phyloP scores from a whole-genome alignment of 306 rosid genomes.

The Astragalus glycyphyllos region DNA sequence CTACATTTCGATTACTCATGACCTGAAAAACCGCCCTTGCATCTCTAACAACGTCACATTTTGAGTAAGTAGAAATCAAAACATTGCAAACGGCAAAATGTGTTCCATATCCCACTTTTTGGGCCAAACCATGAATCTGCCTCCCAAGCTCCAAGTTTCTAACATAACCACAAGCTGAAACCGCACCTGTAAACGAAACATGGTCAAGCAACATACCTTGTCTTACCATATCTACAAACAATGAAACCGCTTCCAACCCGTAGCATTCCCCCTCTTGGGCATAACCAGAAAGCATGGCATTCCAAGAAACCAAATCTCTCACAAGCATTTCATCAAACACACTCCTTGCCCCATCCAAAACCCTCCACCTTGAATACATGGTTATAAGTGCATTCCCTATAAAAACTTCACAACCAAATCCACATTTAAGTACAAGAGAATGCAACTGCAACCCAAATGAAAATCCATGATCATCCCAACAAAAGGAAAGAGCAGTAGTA shows the following conservation, averaged over 20 bases:
- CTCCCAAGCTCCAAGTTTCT: conserved; percentile 65
- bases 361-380: conserved; percentile 72
- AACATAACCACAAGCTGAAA: conserved; percentile 82
- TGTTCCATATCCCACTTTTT: conserved; percentile 64
- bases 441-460: conserved; percentile 76
- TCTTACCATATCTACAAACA: conserved; percentile 71
- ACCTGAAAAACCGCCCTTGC: conserved; percentile 60
- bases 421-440: conserved; percentile 60
- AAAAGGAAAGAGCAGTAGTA: conserved; percentile 67
- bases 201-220: conserved; percentile 70
- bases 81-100: conserved; percentile 73
- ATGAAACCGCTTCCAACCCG: conserved; percentile 61
- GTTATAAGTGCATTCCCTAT: conserved; percentile 77
- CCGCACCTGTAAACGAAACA: conserved; percentile 71
- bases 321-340: conserved; percentile 72
- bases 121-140: conserved; percentile 69
- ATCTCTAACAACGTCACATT: conserved; percentile 65
- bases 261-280: conserved; percentile 70
- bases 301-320: conserved; percentile 79
- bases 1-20: conserved; percentile 69
- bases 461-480: conserved; percentile 58
- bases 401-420: conserved; percentile 67
- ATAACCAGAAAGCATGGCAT: conserved; percentile 77
- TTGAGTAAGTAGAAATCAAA: conserved; percentile 77
- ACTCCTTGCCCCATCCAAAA: conserved; percentile 59